These are phyloP conservation scores for Besnoitia besnoiti DNA, from an alignment of 169 alveolate species.

Conservation along the genomic window DNA sequence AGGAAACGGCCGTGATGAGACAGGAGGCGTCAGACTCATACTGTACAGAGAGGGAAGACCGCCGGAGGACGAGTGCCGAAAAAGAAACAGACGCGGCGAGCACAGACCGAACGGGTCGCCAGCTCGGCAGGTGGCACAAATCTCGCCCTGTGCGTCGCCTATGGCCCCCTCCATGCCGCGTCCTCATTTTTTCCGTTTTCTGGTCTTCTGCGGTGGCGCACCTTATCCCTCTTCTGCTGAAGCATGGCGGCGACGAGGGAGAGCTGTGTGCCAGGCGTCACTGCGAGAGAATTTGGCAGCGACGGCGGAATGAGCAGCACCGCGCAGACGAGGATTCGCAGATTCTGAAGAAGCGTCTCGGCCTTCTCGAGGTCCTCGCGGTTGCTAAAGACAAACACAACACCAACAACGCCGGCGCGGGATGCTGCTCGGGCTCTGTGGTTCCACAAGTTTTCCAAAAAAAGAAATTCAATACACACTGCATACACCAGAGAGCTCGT, in stretches of 20 bases:
- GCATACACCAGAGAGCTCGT: neutral
- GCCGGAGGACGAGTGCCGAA: neutral
- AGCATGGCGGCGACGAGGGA: neutral
- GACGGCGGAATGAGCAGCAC: conserved; percentile 1
- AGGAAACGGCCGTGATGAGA: too few species aligned
- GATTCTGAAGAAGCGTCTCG: neutral
- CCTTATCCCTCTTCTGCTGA: neutral
- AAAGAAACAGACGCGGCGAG: neutral
- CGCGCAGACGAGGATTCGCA: neutral
- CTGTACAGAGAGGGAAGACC: too few species aligned
- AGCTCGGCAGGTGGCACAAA: too few species aligned
- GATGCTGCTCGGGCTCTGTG: too few species aligned
- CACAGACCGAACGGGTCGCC: too few species aligned
- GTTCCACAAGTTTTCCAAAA: too few species aligned
- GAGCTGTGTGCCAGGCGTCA: neutral
- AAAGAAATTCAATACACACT: neutral
- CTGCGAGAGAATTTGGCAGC: neutral
- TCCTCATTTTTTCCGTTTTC: too few species aligned
- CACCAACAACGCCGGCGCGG: neutral
- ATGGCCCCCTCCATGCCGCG: too few species aligned
- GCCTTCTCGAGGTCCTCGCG: conserved; percentile 23
- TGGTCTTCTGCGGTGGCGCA: too few species aligned
- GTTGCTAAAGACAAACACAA: neutral
- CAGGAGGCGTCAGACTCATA: neutral
- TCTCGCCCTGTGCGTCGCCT: too few species aligned